Conservation (phyloP, 441 rosid genomes). For the Populus trichocarpa region DNA sequence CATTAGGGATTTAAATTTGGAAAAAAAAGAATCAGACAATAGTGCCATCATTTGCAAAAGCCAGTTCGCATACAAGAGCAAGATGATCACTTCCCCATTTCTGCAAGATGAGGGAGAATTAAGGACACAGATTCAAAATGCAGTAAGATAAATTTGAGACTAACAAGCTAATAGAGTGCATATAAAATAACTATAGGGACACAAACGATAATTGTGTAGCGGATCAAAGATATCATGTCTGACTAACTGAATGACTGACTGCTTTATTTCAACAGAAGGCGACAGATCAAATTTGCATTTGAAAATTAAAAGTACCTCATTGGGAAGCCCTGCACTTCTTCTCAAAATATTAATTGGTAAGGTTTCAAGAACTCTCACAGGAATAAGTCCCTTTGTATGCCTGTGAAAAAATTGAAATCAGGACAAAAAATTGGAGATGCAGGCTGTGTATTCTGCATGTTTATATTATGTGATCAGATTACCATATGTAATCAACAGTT, state of each 20-base stretch:
- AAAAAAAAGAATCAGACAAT: conserved; percentile 7
- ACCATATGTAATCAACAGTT: conserved; percentile 91
- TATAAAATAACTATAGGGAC: neutral
- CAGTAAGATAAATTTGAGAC: neutral
- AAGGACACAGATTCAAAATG: neutral
- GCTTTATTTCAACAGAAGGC: neutral
- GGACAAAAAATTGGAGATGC: neutral
- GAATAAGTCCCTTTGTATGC: conserved; percentile 77
- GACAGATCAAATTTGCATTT: conserved; percentile 7
- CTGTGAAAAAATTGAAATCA: conserved; percentile 39
- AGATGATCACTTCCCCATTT: conserved; percentile 98
- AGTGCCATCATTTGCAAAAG: conserved; percentile 40
- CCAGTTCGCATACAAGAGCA: conserved; percentile 87
- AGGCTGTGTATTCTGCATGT: conserved; percentile 1
- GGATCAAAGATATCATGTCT: neutral
- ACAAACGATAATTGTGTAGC: neutral
- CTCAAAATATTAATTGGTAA: conserved; percentile 62
- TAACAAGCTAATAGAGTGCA: neutral
- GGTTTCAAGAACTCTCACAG: conserved; percentile 90
- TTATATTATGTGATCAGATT: neutral
- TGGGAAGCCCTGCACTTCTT: conserved; percentile 70
- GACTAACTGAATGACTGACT: neutral
- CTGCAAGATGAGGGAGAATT: conserved; percentile 40
- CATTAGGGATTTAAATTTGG: neutral
- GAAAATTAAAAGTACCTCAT: conserved; percentile 46